phyloP scores from a whole-genome alignment of 2,329 filamentous ascomycete species.

The Periconia macrospinosa region DNA sequence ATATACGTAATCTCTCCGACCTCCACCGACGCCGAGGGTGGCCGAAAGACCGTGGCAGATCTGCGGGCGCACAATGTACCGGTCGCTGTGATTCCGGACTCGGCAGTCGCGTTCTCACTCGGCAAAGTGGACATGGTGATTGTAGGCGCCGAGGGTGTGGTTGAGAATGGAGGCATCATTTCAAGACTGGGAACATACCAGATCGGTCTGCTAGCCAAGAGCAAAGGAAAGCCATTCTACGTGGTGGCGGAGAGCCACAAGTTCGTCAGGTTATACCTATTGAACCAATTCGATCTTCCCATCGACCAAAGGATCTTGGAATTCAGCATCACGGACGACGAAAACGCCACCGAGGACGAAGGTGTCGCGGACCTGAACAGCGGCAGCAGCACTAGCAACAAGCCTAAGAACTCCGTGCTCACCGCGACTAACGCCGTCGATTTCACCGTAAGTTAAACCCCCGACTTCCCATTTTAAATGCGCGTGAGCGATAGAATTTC shows the following conservation, averaged over 20 bases:
- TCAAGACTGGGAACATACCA: conserved; percentile 85
- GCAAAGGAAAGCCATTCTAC: conserved; percentile 76
- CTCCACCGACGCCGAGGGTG: conserved; percentile 56
- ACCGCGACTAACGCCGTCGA: conserved; percentile 61
- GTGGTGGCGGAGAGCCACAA: conserved; percentile 96
- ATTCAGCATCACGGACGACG: conserved; percentile 61
- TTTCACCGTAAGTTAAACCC: conserved; percentile 60
- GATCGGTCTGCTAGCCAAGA: conserved; percentile 78
- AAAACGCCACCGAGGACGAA: conserved; percentile 45
- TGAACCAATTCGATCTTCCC: conserved; percentile 79
- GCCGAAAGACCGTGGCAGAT: conserved; percentile 68
- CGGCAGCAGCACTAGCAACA: background rate
- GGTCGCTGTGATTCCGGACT: conserved; percentile 78
- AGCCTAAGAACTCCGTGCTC: conserved; percentile 21
- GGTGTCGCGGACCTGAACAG: conserved; percentile 36
- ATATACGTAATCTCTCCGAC: conserved; percentile 63
- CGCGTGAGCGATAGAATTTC: no score
- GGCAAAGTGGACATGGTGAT: conserved; percentile 70
- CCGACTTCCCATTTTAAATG: background rate
- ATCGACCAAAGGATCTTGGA: conserved; percentile 77
- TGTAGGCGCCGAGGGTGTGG: conserved; percentile 77
- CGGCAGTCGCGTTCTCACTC: conserved; percentile 78
- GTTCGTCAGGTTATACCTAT: conserved; percentile 84
- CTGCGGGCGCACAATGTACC: conserved; percentile 75
- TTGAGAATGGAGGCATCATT: conserved; percentile 92